These are phyloP conservation scores for Suhomyces maxii DNA, from an alignment of 1,139 yeast species.

Conservation along the genomic window DNA sequence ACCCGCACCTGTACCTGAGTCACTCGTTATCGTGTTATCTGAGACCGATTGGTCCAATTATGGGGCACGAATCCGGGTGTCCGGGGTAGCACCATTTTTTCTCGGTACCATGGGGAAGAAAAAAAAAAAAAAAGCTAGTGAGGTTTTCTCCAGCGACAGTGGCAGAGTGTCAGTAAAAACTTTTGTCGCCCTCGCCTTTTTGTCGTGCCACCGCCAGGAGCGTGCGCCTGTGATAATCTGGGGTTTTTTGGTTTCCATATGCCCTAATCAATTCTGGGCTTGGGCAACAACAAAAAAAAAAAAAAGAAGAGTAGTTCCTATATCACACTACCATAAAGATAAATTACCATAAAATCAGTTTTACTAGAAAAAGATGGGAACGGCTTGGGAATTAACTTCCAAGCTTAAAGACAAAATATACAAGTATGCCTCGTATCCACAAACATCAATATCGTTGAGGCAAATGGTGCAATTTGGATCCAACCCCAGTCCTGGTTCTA, in stretches of 20 bases:
- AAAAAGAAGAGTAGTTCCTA: no score
- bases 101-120: no score
- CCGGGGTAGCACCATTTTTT: background rate
- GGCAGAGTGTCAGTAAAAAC: background rate
- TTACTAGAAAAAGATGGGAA: conserved; percentile 30
- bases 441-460: conserved; percentile 79
- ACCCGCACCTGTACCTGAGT: background rate
- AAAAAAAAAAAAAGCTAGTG: no score
- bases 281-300: no score
- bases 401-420: conserved; percentile 41
- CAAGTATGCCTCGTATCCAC: conserved; percentile 70
- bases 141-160: background rate
- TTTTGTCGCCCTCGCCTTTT: no score
- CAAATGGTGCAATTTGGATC: conserved; percentile 96
- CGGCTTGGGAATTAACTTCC: conserved; percentile 47
- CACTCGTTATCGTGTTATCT: background rate
- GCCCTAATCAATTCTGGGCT: no score
- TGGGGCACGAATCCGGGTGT: background rate
- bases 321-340: background rate
- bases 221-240: conserved; percentile 4
- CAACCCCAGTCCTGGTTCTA: conserved; percentile 71
- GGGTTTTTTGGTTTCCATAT: background rate
- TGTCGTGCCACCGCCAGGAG: conserved; percentile 1
- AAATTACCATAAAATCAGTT: background rate
- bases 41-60: background rate